phyloP scores from a whole-genome alignment of 495 filamentous ascomycete species.

The Penicillium alfredii region DNA sequence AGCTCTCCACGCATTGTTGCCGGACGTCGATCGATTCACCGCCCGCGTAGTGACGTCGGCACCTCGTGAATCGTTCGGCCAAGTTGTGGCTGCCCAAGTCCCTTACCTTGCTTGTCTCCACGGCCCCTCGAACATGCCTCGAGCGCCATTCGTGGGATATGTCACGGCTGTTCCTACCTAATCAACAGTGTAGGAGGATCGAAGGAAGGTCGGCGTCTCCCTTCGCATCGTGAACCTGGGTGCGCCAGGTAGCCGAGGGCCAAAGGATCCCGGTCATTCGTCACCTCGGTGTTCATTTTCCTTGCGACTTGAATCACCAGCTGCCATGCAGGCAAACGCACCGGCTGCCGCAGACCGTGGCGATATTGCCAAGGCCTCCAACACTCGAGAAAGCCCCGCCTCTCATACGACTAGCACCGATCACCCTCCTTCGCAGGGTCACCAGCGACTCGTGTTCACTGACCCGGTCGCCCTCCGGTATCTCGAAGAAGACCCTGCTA shows the following conservation, averaged over 20 bases:
- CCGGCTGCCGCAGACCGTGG: conserved; percentile 16
- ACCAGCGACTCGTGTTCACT: conserved; percentile 59
- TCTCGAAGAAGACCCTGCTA: conserved; percentile 79
- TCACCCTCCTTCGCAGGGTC: conserved; percentile 21
- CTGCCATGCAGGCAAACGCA: conserved; percentile 21
- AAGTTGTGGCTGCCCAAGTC: neutral
- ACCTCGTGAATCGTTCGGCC: conserved; percentile 1
- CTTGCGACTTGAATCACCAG: conserved; percentile 2
- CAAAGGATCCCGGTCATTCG: too few species aligned
- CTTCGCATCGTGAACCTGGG: conserved; percentile 18
- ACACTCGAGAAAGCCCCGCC: conserved; percentile 23
- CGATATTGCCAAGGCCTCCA: conserved; percentile 20
- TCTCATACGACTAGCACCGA: conserved; percentile 17
- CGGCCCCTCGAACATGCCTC: conserved; percentile 8
- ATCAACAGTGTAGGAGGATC: conserved; percentile 20
- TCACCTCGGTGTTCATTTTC: too few species aligned
- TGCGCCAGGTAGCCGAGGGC: conserved; percentile 2
- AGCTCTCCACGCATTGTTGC: neutral
- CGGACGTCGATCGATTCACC: conserved; percentile 4
- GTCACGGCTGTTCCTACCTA: conserved; percentile 18
- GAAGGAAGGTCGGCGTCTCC: conserved; percentile 24
- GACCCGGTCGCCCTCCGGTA: conserved; percentile 77
- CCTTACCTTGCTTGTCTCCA: neutral
- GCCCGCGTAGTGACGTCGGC: conserved; percentile 25
- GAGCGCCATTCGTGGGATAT: conserved; percentile 16